A percentile compares a stretch with the other conserved stretches of the same genome.
Evolutionary conservation across 2,329 filamentous ascomycete genomes (phyloP).

Genomic region (Monosporascus sp.): DNA sequence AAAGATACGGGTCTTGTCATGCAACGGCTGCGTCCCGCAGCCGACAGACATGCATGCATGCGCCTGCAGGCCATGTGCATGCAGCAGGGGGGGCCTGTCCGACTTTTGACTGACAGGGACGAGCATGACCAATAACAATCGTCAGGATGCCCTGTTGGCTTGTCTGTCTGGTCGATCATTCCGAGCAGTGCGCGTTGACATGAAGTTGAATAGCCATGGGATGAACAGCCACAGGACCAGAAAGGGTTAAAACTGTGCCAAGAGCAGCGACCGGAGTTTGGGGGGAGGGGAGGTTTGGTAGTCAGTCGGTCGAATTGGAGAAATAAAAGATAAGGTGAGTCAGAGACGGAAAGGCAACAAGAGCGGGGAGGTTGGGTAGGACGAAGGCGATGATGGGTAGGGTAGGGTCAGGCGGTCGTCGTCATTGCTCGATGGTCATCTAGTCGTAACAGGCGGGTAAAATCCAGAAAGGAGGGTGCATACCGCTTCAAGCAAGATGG

Average conservation of each 20-base stretch:
- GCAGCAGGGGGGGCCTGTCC: background rate
- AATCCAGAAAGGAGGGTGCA: background rate
- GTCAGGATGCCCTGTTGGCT: background rate
- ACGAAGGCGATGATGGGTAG: background rate
- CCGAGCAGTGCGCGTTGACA: too few relatives aligned
- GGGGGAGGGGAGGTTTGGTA: background rate
- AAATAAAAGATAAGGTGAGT: background rate
- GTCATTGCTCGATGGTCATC: background rate
- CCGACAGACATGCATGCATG: constrained; percentile 12
- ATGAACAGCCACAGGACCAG: background rate
- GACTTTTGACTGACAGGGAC: background rate
- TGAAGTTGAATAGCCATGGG: background rate
- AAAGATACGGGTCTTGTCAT: background rate
- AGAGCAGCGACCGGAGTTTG: background rate
- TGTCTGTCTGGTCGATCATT: background rate
- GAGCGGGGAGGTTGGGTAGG: background rate
- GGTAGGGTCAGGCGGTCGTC: background rate
- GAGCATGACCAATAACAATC: background rate
- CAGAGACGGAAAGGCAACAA: background rate
- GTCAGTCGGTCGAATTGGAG: background rate
- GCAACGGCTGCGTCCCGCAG: constrained; percentile 14
- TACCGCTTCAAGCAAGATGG: constrained; percentile 10
- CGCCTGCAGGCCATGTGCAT: background rate
- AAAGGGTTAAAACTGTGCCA: background rate
- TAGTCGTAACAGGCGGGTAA: background rate